Conservation (phyloP, 257 asterid genomes). For the Echium plantagineum region DNA sequence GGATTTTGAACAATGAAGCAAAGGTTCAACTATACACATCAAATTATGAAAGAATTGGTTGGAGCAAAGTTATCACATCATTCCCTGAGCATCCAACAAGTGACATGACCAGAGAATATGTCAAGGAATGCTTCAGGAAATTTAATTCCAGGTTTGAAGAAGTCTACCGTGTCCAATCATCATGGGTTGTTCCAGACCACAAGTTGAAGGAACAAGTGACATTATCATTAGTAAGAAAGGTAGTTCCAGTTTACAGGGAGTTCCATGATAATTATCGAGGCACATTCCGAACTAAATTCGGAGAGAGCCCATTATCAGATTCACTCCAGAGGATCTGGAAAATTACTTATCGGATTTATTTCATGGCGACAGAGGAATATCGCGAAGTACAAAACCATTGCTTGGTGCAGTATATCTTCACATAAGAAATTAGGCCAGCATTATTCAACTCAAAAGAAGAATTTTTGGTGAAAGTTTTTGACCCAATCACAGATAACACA, state of each 20-base stretch:
- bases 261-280: constrained; percentile 26
- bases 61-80: constrained; percentile 37
- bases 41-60: constrained; percentile 47
- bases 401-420: not conserved
- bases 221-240: constrained; percentile 22
- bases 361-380: constrained; percentile 12
- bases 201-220: constrained; percentile 36
- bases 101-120: constrained; percentile 22
- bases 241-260: constrained; percentile 32
- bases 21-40: constrained; percentile 41
- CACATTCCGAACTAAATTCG: constrained; percentile 2
- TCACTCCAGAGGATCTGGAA: constrained; percentile 70
- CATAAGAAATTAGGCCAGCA: not conserved
- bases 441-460: too few species aligned
- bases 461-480: too few species aligned
- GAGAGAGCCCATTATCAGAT: constrained; percentile 47
- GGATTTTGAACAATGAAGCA: constrained; percentile 40
- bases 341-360: constrained; percentile 66
- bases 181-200: constrained; percentile 73
- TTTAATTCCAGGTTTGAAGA: constrained; percentile 44
- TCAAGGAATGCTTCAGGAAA: constrained; percentile 23
- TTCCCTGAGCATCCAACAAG: constrained; percentile 38
- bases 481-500: too few species aligned
- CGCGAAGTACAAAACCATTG: not conserved
- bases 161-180: constrained; percentile 28